phyloP scores from a whole-genome alignment of 768 basidiomycete genomes.

The Pulveroboletus sp. region DNA sequence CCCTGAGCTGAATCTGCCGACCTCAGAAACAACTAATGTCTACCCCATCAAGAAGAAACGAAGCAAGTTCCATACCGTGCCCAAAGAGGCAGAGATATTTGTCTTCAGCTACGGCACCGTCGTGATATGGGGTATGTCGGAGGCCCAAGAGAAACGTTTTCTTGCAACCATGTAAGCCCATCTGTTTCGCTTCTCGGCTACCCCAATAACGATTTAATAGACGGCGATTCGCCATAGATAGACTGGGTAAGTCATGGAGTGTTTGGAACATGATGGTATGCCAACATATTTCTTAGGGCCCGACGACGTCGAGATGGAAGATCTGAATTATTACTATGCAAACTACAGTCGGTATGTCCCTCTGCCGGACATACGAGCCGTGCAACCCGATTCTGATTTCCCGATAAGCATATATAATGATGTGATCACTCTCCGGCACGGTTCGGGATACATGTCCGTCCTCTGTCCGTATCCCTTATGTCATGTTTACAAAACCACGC shows the following conservation, averaged over 20 bases:
- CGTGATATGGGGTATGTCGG: conserved; percentile 98
- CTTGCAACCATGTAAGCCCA: conserved; percentile 81
- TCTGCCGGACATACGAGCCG: conserved; percentile 2
- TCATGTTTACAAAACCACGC: conserved; percentile 7
- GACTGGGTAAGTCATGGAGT: conserved; percentile 52
- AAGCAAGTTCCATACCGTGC: conserved; percentile 63
- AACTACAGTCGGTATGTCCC: conserved; percentile 82
- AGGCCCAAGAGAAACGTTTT: conserved; percentile 86
- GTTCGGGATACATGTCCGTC: conserved; percentile 90
- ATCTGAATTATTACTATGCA: conserved; percentile 94
- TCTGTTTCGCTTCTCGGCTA: background rate
- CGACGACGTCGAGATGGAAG: conserved; percentile 95
- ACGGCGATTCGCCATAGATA: conserved; percentile 92
- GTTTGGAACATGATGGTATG: conserved; percentile 1
- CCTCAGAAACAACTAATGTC: conserved; percentile 30
- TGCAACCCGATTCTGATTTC: conserved; percentile 32
- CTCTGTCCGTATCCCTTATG: conserved; percentile 12
- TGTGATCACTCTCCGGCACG: conserved; percentile 90
- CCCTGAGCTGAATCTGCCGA: conserved; percentile 49
- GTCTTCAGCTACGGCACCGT: conserved; percentile 93
- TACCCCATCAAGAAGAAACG: conserved; percentile 45
- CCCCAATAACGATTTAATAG: conserved; percentile 37
- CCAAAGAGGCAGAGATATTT: conserved; percentile 83
- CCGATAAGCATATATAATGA: conserved; percentile 86
- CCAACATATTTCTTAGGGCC: conserved; percentile 46